phyloP scores from a whole-genome alignment of 768 basidiomycete species.

The Multifurca ochricompacta region DNA sequence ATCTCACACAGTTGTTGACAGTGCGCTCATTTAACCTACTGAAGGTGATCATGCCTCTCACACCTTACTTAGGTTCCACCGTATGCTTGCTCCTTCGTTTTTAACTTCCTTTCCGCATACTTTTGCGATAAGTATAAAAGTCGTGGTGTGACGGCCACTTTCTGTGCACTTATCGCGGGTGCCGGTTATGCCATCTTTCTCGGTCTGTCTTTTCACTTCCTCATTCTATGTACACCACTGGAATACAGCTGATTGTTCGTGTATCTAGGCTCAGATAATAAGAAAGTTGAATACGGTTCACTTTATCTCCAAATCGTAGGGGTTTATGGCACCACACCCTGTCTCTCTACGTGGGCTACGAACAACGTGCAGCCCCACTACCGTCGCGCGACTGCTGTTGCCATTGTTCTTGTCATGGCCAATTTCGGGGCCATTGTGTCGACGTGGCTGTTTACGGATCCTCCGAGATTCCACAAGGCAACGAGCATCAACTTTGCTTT shows the following conservation, averaged over 20 bases:
- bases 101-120: constrained; percentile 7
- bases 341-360: constrained; percentile 25
- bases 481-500: constrained; percentile 8
- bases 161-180: constrained; percentile 7
- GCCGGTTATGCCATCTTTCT: constrained; percentile 15
- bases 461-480: constrained; percentile 8
- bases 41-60: constrained; percentile 1
- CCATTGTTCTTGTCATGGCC: constrained; percentile 23
- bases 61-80: constrained; percentile 24
- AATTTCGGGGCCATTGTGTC: constrained; percentile 10
- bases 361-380: constrained; percentile 27
- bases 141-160: constrained; percentile 8
- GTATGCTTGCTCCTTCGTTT: constrained; percentile 9
- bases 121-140: constrained; percentile 12
- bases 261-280: constrained; percentile 16
- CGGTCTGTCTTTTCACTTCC: too few species aligned
- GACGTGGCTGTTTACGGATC: too few species aligned
- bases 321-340: constrained; percentile 24
- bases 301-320: constrained; percentile 28
- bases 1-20: constrained; percentile 26
- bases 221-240: too few species aligned
- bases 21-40: background rate
- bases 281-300: constrained; percentile 24
- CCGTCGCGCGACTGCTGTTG: too few species aligned
- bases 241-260: background rate